Evolutionary conservation across 495 filamentous ascomycete genomes (phyloP), one percentile per base, ranked within the genome.

Genomic region (Bombardia bombarda): DNA sequence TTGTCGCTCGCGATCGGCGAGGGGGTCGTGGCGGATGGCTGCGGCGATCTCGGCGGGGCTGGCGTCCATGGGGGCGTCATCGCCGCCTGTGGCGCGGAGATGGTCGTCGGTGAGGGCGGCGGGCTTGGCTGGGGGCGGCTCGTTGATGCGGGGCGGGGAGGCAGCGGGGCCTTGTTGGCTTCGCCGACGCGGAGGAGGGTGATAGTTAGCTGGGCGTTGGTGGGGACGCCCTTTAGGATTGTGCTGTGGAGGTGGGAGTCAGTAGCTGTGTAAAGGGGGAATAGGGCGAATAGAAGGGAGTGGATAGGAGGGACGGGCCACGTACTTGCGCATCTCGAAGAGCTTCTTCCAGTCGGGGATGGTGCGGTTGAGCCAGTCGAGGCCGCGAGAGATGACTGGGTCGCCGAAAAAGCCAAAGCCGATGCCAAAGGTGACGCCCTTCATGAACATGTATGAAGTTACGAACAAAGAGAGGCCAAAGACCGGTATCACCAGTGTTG

Each of bases 141-240:
- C 56, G 10, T 52, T 51, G n/a, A 73, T 68, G 3, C 62, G 65
- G 4, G 87, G 86, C 87, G 83, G n/a, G 87, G 86, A 3, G 87
- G 86, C 0, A 94, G 61, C 0, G 88, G 87, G 0, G 86, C 77
- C 40, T 84, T 80, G 61, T 89, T 90, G 16, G 79, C 81, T 65
- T 93, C 88, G 39, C 87, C 86, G 41, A 90, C 80, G 28, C 89
- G 83, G 20, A 95, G 82, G 10, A 94, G 74, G 3, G 88, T 94
- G 34, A 95, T 61, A 0, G 87, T 85, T 12, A 95, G 70, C 50
- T 93, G 88, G 14, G 86, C 87, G 55, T 94, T 92, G 3, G 88
- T 94, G 0, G 88, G 88, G 28, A 89, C 78, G n/a, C 84, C 86
- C 53, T 84, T 82, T 39, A 95, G 78, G 3, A 93, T 50, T 4